phyloP scores from a whole-genome alignment of 2,329 filamentous ascomycete genomes.

The Diaporthe destruens region DNA sequence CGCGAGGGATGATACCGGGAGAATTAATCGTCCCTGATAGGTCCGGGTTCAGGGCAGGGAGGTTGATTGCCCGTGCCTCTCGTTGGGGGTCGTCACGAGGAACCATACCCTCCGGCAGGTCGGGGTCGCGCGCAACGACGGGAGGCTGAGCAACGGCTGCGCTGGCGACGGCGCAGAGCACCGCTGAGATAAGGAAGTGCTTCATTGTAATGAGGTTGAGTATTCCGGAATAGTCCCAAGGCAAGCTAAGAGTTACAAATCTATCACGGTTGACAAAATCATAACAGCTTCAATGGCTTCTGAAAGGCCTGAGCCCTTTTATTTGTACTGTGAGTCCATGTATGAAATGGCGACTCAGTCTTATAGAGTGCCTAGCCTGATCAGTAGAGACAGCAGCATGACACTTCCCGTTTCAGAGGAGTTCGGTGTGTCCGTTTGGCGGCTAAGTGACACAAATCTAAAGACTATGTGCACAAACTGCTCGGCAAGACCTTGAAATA shows the following conservation, averaged over 20 bases:
- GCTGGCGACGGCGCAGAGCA: not conserved
- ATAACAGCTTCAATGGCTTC: not conserved
- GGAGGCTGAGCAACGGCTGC: constrained; percentile 3
- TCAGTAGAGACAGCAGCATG: constrained; percentile 6
- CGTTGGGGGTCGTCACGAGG: not conserved
- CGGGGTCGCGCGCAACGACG: not conserved
- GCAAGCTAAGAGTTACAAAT: not conserved
- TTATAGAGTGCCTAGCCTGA: not conserved
- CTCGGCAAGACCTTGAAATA: no score
- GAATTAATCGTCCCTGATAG: not conserved
- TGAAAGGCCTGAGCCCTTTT: not conserved
- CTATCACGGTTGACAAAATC: no score
- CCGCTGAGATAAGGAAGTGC: not conserved
- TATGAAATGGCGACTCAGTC: constrained; percentile 13
- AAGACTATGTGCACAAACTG: no score
- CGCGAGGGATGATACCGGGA: not conserved
- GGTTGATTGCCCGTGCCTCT: not conserved
- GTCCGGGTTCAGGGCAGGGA: not conserved
- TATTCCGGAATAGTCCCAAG: not conserved
- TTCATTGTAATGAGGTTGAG: not conserved
- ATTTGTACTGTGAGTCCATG: not conserved
- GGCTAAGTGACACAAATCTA: no score
- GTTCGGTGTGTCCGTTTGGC: no score
- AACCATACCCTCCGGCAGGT: not conserved
- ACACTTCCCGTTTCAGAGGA: not conserved